A percentile compares a stretch with the other conserved stretches of the same genome.
Conservation (phyloP, 306 rosid genomes). For the Castanospermum australe region DNA sequence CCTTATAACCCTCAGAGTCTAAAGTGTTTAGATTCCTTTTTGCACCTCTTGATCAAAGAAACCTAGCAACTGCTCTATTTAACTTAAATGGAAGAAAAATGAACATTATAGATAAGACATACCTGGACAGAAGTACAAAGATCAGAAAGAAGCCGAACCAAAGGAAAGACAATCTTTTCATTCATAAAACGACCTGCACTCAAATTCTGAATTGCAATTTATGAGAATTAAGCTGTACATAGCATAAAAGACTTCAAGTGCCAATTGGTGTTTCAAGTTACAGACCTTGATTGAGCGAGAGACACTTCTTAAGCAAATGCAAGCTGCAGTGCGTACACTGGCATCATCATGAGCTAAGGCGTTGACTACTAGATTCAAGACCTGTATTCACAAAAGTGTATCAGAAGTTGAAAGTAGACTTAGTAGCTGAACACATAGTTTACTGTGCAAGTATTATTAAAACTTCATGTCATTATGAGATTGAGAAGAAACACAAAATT, state of each 20-base stretch:
- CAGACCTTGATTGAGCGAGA: constrained; percentile 94
- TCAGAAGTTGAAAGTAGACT: constrained; percentile 20
- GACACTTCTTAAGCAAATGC: constrained; percentile 84
- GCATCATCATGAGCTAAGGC: constrained; percentile 70
- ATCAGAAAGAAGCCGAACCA: constrained; percentile 81
- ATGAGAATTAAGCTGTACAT: constrained; percentile 33
- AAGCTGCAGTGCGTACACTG: constrained; percentile 77
- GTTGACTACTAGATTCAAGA: constrained; percentile 52
- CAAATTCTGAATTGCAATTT: constrained; percentile 68
- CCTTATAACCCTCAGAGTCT: not conserved
- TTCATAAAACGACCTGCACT: constrained; percentile 93
- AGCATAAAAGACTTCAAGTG: constrained; percentile 23
- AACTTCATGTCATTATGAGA: not conserved
- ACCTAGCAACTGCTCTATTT: not conserved
- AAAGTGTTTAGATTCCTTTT: not conserved
- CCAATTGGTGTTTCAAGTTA: constrained; percentile 13
- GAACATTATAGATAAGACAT: constrained; percentile 17
- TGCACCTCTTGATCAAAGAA: not conserved
- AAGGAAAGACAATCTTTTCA: constrained; percentile 68
- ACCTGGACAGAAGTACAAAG: constrained; percentile 82
- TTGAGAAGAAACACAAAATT: constrained; percentile 23
- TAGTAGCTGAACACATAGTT: constrained; percentile 1
- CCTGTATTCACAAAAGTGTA: constrained; percentile 43
- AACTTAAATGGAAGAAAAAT: constrained; percentile 4
- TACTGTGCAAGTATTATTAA: constrained; percentile 12